phyloP scores from a whole-genome alignment of 2,329 filamentous ascomycete genomes.

The Scedosporium apiospermum region DNA sequence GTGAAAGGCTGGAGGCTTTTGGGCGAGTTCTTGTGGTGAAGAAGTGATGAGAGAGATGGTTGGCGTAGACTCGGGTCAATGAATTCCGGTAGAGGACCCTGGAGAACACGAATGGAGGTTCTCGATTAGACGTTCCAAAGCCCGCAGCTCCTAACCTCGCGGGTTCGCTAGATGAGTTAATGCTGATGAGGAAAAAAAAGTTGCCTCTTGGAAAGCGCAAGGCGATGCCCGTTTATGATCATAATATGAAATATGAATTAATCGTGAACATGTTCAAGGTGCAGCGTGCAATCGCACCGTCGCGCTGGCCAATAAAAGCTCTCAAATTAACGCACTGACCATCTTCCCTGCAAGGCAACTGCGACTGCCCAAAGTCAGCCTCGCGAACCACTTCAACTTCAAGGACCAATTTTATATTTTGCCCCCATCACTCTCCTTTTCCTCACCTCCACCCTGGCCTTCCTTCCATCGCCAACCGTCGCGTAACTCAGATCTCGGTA shows the following conservation, averaged over 20 bases:
- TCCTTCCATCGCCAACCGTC: not conserved
- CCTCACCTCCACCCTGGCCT: slow-evolving; percentile 3
- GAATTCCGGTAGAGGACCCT: too few species aligned
- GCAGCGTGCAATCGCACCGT: not conserved
- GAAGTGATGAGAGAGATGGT: not conserved
- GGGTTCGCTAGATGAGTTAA: too few species aligned
- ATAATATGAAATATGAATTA: too few species aligned
- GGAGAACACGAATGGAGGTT: too few species aligned
- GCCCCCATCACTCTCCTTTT: not conserved
- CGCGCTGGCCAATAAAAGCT: slow-evolving; percentile 7
- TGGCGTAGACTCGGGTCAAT: too few species aligned
- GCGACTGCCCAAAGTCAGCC: slow-evolving; percentile 1
- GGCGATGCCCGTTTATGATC: too few species aligned
- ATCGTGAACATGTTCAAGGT: not conserved
- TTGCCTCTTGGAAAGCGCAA: too few species aligned
- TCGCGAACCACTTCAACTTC: not conserved
- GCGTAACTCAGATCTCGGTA: not conserved
- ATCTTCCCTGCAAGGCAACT: slow-evolving; percentile 6
- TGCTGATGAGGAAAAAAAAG: too few species aligned
- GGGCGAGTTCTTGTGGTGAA: not conserved
- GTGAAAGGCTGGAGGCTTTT: slow-evolving; percentile 2
- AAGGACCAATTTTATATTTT: not conserved
- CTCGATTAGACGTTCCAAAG: too few species aligned
- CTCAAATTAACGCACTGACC: not conserved
- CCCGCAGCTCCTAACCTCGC: too few species aligned